phyloP scores from a whole-genome alignment of 306 rosid species.

The Glycine latifolia region DNA sequence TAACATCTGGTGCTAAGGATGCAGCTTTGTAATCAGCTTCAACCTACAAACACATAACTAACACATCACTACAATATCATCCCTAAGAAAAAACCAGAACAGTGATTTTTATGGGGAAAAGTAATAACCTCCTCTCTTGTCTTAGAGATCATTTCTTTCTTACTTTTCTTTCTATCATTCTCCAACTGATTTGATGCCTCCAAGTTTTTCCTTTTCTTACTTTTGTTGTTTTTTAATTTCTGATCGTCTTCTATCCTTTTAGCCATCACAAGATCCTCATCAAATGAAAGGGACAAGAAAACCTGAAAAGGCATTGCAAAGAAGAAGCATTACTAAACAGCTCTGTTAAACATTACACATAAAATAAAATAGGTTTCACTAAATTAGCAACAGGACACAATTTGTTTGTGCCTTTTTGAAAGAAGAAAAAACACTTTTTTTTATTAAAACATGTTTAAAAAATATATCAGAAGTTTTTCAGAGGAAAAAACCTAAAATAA shows the following conservation, averaged over 20 bases:
- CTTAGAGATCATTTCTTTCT: slow-evolving; percentile 66
- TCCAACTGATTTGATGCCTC: slow-evolving; percentile 65
- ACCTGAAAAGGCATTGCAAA: slow-evolving; percentile 60
- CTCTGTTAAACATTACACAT: too few relatives aligned
- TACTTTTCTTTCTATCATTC: slow-evolving; percentile 77
- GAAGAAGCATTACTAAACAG: too few relatives aligned
- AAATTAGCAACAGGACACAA: too few relatives aligned
- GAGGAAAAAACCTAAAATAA: too few relatives aligned
- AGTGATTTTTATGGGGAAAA: slow-evolving; percentile 12
- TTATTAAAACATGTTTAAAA: too few relatives aligned
- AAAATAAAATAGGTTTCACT: too few relatives aligned
- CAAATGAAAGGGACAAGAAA: slow-evolving; percentile 78
- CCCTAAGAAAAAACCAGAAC: slow-evolving; percentile 41
- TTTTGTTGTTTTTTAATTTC: slow-evolving; percentile 63
- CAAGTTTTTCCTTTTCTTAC: slow-evolving; percentile 68
- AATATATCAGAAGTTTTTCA: too few relatives aligned
- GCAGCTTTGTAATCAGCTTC: slow-evolving; percentile 95
- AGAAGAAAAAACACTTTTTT: too few relatives aligned
- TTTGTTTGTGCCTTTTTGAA: too few relatives aligned
- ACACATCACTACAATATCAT: slow-evolving; percentile 7
- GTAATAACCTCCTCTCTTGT: slow-evolving; percentile 80
- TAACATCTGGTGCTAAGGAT: slow-evolving; percentile 72
- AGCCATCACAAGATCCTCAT: slow-evolving; percentile 82
- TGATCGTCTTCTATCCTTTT: slow-evolving; percentile 62
- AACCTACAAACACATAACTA: slow-evolving; percentile 62